A percentile compares a stretch with the other conserved stretches of the same genome.
Evolutionary conservation across 208 protist species (phyloP).

Genomic region (Leishmania tropica): DNA sequence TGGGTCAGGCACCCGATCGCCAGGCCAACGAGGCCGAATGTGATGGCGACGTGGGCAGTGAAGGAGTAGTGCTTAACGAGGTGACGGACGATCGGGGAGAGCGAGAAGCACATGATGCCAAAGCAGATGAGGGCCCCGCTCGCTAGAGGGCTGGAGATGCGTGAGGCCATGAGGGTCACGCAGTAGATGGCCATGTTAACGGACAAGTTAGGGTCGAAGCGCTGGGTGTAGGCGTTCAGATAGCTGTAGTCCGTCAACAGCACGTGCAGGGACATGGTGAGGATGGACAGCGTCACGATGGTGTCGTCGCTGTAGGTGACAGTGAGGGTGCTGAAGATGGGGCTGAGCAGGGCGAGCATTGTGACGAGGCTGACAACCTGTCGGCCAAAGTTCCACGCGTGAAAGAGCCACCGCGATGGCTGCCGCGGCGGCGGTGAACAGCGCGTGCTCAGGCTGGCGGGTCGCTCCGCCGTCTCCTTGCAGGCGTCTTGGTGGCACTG

Average conservation of each 20-base stretch:
- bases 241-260: constrained; percentile 88
- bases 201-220: constrained; percentile 66
- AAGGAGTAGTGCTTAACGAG: constrained; percentile 59
- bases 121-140: constrained; percentile 84
- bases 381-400: constrained; percentile 52
- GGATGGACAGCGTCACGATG: constrained; percentile 83
- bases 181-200: constrained; percentile 87
- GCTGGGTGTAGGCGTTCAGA: constrained; percentile 72
- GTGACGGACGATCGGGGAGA: constrained; percentile 82
- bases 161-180: constrained; percentile 85
- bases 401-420: constrained; percentile 33
- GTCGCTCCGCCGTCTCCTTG: constrained; percentile 19
- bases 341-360: constrained; percentile 74
- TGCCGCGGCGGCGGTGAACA: constrained; percentile 13
- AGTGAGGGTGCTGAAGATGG: constrained; percentile 84
- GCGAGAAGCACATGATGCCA: constrained; percentile 82
- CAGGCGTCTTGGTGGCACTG: constrained; percentile 28
- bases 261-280: constrained; percentile 82
- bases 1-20: constrained; percentile 55
- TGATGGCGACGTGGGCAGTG: constrained; percentile 69
- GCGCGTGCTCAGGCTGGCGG: constrained; percentile 22
- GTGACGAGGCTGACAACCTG: constrained; percentile 59
- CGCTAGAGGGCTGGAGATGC: constrained; percentile 64
- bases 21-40: constrained; percentile 62
- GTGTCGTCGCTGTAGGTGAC: constrained; percentile 89